These are phyloP conservation scores for Peronosclerospora sorghi DNA, from an alignment of 352 stramenopile genomes.

Conservation along the genomic window DNA sequence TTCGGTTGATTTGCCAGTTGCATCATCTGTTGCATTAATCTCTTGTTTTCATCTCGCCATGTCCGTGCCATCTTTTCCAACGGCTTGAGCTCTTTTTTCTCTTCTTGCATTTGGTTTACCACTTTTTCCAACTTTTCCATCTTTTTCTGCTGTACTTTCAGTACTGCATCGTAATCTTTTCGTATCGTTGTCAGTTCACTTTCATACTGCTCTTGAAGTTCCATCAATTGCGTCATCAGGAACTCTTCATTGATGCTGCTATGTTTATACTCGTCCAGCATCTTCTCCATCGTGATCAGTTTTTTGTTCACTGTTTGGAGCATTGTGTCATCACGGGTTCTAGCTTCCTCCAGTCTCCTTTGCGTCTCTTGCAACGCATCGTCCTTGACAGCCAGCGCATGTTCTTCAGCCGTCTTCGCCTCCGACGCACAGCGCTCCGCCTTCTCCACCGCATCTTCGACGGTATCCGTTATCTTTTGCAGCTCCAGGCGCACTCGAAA, in stretches of 20 bases:
- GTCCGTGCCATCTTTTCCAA: conserved; percentile 8
- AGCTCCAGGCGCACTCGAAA: conserved; percentile 30
- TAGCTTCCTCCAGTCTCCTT: neutral
- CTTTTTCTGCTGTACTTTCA: no score
- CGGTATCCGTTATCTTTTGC: no score
- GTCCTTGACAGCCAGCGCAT: neutral
- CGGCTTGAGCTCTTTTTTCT: no score
- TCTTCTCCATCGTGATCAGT: conserved; percentile 15
- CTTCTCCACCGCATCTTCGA: no score
- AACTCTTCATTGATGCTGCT: conserved; percentile 32
- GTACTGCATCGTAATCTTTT: conserved; percentile 19
- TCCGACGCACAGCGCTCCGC: conserved; percentile 13
- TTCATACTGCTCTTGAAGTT: conserved; percentile 43
- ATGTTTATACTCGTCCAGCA: conserved; percentile 6
- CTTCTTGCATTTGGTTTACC: no score
- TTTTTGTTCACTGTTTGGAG: conserved; percentile 19
- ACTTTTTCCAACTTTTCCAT: no score
- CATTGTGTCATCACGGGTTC: neutral
- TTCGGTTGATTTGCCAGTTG: conserved; percentile 11
- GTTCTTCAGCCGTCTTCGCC: conserved; percentile 6
- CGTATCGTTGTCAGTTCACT: conserved; percentile 21
- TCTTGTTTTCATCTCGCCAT: conserved; percentile 5
- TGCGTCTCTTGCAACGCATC: conserved; percentile 4
- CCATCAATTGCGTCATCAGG: conserved; percentile 34
- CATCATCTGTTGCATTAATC: no score